Evolutionary conservation across 768 basidiomycete species (phyloP).

Genomic region (Lactarius evosmus): DNA sequence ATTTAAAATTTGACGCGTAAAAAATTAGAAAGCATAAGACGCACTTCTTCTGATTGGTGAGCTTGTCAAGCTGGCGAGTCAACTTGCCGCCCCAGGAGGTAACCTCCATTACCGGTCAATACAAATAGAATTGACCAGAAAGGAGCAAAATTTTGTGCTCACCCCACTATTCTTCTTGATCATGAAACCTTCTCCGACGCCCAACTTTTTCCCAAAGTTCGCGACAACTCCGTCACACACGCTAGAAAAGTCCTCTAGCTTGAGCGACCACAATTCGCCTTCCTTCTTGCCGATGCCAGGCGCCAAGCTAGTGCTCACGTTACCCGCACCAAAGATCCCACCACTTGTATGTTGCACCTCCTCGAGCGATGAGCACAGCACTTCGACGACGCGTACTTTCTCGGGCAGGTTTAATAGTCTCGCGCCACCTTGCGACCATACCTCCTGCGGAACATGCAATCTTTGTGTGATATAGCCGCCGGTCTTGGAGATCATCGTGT

Average conservation of each 20-base stretch:
- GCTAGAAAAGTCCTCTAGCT: conserved; percentile 75
- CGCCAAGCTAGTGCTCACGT: conserved; percentile 69
- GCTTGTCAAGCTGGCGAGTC: conserved; percentile 73
- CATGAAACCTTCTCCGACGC: conserved; percentile 84
- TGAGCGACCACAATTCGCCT: conserved; percentile 72
- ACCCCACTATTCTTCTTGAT: conserved; percentile 71
- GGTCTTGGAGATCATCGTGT: conserved; percentile 71
- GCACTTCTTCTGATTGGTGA: conserved; percentile 88
- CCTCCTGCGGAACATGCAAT: conserved; percentile 82
- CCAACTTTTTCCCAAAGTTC: conserved; percentile 83
- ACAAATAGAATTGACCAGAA: conserved; percentile 1
- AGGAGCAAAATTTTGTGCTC: conserved; percentile 29
- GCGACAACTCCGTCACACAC: conserved; percentile 78
- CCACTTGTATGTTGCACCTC: conserved; percentile 70
- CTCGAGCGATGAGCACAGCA: conserved; percentile 74
- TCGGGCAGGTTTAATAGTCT: conserved; percentile 79
- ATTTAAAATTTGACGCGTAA: conserved; percentile 1
- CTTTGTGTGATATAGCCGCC: conserved; percentile 89
- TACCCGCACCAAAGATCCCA: conserved; percentile 75
- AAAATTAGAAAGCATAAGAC: conserved; percentile 29
- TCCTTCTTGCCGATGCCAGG: conserved; percentile 76
- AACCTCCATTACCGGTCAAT: conserved; percentile 36
- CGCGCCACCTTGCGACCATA: conserved; percentile 89
- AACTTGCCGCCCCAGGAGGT: conserved; percentile 71
- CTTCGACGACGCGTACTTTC: conserved; percentile 81